A percentile compares a stretch with the other conserved stretches of the same genome.
These are phyloP conservation scores for Phytophthora europaea DNA, from an alignment of 352 stramenopile genomes.

Conservation along the genomic window DNA sequence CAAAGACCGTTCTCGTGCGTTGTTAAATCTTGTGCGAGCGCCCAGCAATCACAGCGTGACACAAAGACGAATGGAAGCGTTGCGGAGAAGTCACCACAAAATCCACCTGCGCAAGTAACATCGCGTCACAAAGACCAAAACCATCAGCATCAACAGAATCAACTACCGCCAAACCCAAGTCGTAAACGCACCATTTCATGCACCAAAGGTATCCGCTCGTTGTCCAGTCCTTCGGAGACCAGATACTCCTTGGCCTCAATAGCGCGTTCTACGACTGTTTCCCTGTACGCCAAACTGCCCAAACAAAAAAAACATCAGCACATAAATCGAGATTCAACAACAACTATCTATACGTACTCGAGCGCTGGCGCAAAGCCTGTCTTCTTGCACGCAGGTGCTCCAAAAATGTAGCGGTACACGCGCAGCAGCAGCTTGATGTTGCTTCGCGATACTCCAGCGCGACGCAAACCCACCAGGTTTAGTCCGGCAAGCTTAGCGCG, in stretches of 20 bases:
- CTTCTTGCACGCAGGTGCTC: constrained; percentile 55
- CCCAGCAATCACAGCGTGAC: constrained; percentile 46
- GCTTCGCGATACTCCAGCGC: constrained; percentile 63
- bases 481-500: constrained; percentile 79
- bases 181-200: constrained; percentile 60
- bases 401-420: constrained; percentile 85
- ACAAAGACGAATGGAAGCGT: constrained; percentile 73
- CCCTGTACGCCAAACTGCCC: constrained; percentile 59
- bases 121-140: background rate
- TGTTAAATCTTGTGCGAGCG: constrained; percentile 30
- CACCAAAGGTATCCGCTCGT: constrained; percentile 49
- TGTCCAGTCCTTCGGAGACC: constrained; percentile 47
- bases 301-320: constrained; percentile 7
- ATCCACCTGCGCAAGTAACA: constrained; percentile 57
- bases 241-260: constrained; percentile 68
- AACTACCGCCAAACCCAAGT: background rate
- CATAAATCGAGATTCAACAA: background rate
- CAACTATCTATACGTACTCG: constrained; percentile 48
- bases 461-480: constrained; percentile 80
- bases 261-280: constrained; percentile 65
- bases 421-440: constrained; percentile 86
- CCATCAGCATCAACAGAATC: constrained; percentile 8
- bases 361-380: constrained; percentile 80
- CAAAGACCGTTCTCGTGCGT: background rate
- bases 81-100: constrained; percentile 69